These are phyloP conservation scores for Beauveria sp. DNA, from an alignment of 2,329 filamentous ascomycete species.

Conservation along the genomic window DNA sequence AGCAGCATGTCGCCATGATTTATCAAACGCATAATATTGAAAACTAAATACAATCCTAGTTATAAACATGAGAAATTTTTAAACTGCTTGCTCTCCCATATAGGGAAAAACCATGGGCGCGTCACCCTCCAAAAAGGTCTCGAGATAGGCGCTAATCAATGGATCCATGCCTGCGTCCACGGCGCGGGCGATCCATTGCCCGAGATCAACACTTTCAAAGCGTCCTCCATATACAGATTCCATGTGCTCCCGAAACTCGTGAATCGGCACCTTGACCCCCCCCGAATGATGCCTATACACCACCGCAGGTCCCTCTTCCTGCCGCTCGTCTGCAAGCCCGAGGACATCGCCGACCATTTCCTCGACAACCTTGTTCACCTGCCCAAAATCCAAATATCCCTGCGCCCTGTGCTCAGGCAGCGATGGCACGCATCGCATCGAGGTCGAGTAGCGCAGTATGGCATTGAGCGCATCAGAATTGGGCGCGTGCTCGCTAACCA, in stretches of 20 bases:
- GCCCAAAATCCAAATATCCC: neutral
- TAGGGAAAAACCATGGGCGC: conserved; percentile 13
- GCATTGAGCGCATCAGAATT: conserved; percentile 12
- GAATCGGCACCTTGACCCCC: conserved; percentile 12
- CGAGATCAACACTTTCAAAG: conserved; percentile 12
- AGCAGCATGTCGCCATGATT: too few relatives aligned
- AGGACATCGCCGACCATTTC: neutral
- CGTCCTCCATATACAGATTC: conserved; percentile 9
- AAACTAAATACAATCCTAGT: neutral
- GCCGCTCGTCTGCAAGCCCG: neutral
- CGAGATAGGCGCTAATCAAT: conserved; percentile 15
- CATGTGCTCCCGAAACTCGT: conserved; percentile 13
- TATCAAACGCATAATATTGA: neutral
- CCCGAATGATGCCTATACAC: conserved; percentile 12
- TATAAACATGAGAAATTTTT: neutral
- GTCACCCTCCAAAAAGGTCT: conserved; percentile 12
- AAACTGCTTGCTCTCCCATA: conserved; percentile 10
- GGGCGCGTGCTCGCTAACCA: neutral
- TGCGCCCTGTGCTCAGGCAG: neutral
- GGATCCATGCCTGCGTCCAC: conserved; percentile 13
- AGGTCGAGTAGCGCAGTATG: conserved; percentile 12
- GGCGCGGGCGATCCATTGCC: conserved; percentile 10
- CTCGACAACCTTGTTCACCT: neutral
- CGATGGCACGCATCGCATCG: conserved; percentile 13
- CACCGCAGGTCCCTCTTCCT: neutral